Base-by-base conservation (phyloP, 805 yeast genomes). In the Pichia nanzhaoensis region DNA sequence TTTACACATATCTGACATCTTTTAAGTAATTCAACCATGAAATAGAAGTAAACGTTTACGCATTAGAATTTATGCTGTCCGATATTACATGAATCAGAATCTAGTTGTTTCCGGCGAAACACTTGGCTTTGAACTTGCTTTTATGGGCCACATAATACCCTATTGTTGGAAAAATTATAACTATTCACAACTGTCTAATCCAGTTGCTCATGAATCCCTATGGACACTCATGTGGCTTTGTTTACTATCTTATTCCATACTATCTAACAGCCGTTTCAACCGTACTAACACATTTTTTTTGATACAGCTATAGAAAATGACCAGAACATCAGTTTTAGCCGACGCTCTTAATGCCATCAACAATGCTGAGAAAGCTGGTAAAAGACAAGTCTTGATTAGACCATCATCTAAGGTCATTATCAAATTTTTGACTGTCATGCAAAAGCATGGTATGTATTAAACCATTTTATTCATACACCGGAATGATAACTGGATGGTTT, bases 291-390 rank as follows among this genome's bases (percentile, higher is more conserved):
- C 14, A n/a, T 34, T 19, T 36, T 39, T 27, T 19, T 10, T 39
- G 4, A 21, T 19, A 35, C 22, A 38, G 16, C 22, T 34, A 27
- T 19, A 28, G 57, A 77, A 67, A 72, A 89, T 91, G 98, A 88
- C 97, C 73, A 90, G 97, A 80, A 81, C 96, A 63, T 90, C 98
- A 66, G 97, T 84, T 73, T 85, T 90, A 73, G 96, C 96, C 69
- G 98, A 90, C 79, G 97, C 97, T 70, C 84, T 90, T 68, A 91
- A 91, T 77, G 84, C 96, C 66, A 90, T 90, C 75, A 89, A 90
- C 91, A 90, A 91, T 75, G 98, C 98, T 76, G 97, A 91, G 78
- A 91, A 89, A 76, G 83, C 96, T 73, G 98, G 98, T 75, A 91
- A 90, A 80, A 86, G 98, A 80, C 98, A 90, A 79, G 97, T 90